Conservation (phyloP, 768 basidiomycete species). For the Podaxis pistillaris region DNA sequence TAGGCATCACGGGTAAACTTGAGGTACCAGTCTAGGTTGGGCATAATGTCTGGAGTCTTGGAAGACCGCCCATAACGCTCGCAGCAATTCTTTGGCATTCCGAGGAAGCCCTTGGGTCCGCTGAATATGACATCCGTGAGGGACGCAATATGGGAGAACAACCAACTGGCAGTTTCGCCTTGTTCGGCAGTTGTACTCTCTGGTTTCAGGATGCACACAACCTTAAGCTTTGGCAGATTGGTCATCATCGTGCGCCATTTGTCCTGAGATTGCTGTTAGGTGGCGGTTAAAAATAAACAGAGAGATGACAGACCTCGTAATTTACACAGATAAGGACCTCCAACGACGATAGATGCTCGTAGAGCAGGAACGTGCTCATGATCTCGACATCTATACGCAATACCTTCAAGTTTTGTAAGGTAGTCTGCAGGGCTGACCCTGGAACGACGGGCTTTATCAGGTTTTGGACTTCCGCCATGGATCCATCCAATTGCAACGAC, state of each 20-base stretch:
- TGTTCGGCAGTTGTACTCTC: background rate
- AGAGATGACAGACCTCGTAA: background rate
- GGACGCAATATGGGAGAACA: background rate
- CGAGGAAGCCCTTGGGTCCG: background rate
- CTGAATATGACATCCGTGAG: conserved; percentile 2
- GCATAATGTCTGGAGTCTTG: background rate
- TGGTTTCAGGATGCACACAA: background rate
- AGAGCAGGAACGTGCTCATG: background rate
- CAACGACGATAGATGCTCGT: background rate
- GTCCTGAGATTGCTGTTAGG: background rate
- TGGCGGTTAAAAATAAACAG: background rate
- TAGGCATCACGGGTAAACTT: background rate
- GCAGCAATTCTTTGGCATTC: background rate
- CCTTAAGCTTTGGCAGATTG: background rate
- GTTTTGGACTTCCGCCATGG: background rate
- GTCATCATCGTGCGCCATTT: background rate
- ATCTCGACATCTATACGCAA: background rate
- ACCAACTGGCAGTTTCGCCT: background rate
- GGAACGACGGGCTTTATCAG: background rate
- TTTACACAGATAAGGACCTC: background rate
- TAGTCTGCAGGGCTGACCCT: background rate
- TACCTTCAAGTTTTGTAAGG: background rate
- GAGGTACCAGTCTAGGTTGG: background rate
- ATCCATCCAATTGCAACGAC: background rate
- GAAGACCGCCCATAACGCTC: background rate